Evolutionary conservation across 2,329 filamentous ascomycete species (phyloP).

Genomic region (Akanthomyces uredinophilus): DNA sequence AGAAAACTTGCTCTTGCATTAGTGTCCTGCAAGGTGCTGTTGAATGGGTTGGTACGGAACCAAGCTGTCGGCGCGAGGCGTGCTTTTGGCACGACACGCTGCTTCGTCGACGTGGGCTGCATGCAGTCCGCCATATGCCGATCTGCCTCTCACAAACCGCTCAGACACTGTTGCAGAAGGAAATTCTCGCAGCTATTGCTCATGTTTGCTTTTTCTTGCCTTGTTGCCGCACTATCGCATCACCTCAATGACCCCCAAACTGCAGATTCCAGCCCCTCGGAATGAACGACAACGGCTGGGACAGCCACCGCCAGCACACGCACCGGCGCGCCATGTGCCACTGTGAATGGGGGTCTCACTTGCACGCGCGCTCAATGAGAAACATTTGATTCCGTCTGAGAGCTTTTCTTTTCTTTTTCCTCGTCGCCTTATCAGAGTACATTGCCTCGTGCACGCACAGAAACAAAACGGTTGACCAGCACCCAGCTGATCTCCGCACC

Average conservation of each 20-base stretch:
- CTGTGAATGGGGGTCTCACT: neutral
- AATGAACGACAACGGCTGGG: constrained; percentile 11
- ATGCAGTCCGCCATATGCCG: neutral
- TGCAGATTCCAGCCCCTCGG: constrained; percentile 8
- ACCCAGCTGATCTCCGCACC: neutral
- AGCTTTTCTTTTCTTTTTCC: neutral
- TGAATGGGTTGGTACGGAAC: constrained; percentile 3
- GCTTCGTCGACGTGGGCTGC: neutral
- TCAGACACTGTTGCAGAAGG: neutral
- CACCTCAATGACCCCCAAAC: neutral
- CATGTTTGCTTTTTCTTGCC: neutral
- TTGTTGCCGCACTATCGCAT: no score
- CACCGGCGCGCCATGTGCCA: constrained; percentile 10
- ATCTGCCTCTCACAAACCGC: neutral
- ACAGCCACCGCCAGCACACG: neutral
- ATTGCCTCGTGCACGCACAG: no score
- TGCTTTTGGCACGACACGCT: neutral
- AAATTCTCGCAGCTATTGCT: neutral
- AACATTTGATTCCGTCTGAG: neutral
- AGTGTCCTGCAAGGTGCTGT: neutral
- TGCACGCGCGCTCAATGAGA: neutral
- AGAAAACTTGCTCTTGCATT: constrained; percentile 2
- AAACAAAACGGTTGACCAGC: neutral
- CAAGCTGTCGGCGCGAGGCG: constrained; percentile 10
- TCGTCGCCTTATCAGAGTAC: neutral